Evolutionary conservation across 371 early-diverging fungal species (phyloP).

Genomic region (Dichotomocladium elegans): DNA sequence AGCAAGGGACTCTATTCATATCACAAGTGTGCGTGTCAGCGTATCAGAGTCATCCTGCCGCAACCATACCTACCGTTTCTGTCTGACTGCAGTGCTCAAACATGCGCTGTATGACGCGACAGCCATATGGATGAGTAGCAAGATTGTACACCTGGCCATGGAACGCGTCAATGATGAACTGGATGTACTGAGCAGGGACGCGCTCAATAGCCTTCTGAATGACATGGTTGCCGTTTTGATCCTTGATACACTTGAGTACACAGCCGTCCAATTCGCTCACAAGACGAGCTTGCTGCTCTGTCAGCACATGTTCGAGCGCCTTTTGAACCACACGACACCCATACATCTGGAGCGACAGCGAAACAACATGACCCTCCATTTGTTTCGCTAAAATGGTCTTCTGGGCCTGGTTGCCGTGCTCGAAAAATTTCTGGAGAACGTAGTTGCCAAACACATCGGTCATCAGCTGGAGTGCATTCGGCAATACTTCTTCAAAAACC

Average conservation of each 20-base stretch:
- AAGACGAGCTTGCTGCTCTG: slow-evolving; percentile 88
- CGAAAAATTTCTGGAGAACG: slow-evolving; percentile 99
- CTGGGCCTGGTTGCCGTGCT: slow-evolving; percentile 87
- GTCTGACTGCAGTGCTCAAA: slow-evolving; percentile 97
- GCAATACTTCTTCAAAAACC: slow-evolving; percentile 96
- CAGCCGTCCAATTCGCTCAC: slow-evolving; percentile 93
- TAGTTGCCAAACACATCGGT: slow-evolving; percentile 99
- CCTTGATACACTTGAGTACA: slow-evolving; percentile 97
- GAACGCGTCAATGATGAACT: slow-evolving; percentile 97
- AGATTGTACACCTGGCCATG: slow-evolving; percentile 94
- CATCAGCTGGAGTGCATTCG: slow-evolving; percentile 93
- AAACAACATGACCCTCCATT: slow-evolving; percentile 94
- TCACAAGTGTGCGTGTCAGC: too few relatives aligned
- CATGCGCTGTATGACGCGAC: slow-evolving; percentile 99
- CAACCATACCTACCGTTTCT: slow-evolving; percentile 60
- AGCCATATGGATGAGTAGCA: slow-evolving; percentile 99
- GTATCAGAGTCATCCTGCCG: not conserved
- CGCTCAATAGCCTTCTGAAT: slow-evolving; percentile 99
- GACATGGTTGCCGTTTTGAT: slow-evolving; percentile 99
- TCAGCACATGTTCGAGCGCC: slow-evolving; percentile 91
- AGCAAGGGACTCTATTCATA: slow-evolving; percentile 67
- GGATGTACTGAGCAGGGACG: slow-evolving; percentile 87
- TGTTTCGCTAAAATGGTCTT: slow-evolving; percentile 84
- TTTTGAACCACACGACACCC: slow-evolving; percentile 99
- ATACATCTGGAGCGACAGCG: slow-evolving; percentile 99